Evolutionary conservation across 306 rosid genomes (phyloP).

Genomic region (Castanea mollissima): DNA sequence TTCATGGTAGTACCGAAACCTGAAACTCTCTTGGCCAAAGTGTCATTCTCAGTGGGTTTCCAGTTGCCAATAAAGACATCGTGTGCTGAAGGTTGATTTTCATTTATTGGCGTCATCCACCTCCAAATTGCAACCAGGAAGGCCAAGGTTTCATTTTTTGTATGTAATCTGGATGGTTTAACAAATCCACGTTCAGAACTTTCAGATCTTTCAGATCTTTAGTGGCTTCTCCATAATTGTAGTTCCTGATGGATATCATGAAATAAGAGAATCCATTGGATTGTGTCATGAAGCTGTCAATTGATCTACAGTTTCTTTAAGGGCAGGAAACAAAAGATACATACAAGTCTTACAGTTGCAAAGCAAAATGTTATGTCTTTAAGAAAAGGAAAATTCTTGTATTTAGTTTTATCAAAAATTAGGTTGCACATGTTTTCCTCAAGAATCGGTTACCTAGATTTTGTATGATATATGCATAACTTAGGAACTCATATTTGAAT

Average conservation of each 20-base stretch:
- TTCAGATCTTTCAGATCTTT: constrained; percentile 79
- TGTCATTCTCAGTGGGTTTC: constrained; percentile 94
- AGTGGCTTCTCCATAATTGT: constrained; percentile 75
- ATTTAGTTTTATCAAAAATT: too few relatives aligned
- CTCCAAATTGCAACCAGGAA: constrained; percentile 85
- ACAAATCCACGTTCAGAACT: constrained; percentile 65
- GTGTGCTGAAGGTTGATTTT: constrained; percentile 79
- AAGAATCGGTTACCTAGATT: too few relatives aligned
- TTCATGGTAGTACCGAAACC: constrained; percentile 71
- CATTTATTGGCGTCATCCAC: constrained; percentile 80
- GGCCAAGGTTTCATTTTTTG: constrained; percentile 91
- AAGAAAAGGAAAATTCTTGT: too few relatives aligned
- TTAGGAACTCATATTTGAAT: too few relatives aligned
- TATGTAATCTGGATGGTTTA: constrained; percentile 80
- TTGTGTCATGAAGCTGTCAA: background rate
- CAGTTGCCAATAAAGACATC: constrained; percentile 76
- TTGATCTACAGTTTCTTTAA: too few relatives aligned
- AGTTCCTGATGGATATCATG: constrained; percentile 63
- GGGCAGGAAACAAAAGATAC: too few relatives aligned
- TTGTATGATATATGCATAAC: too few relatives aligned
- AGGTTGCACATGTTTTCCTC: too few relatives aligned
- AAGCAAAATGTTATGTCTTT: too few relatives aligned
- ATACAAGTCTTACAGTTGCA: too few relatives aligned
- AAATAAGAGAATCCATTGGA: constrained; percentile 5
- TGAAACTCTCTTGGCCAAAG: constrained; percentile 55